Percentiles rank a stretch among this genome's conserved stretches.
phyloP scores from a whole-genome alignment of 768 basidiomycete genomes.

The Russula earlei region DNA sequence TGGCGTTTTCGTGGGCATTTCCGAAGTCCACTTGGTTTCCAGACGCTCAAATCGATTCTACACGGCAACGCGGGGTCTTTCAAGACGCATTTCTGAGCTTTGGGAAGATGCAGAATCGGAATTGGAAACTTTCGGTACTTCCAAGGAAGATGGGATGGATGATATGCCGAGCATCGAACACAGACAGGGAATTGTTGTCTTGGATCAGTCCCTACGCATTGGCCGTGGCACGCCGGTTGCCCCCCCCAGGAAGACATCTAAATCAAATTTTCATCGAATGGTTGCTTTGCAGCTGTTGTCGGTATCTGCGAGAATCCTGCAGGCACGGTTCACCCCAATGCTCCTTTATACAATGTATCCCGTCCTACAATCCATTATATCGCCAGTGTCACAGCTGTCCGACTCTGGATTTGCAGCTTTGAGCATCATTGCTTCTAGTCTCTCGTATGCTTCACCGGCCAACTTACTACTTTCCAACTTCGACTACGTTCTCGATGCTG shows the following conservation, averaged over 20 bases:
- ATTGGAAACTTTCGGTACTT: slow-evolving; percentile 22
- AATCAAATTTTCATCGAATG: slow-evolving; percentile 58
- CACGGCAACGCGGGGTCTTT: slow-evolving; percentile 54
- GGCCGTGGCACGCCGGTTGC: slow-evolving; percentile 28
- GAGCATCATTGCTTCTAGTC: slow-evolving; percentile 55
- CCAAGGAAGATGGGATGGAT: slow-evolving; percentile 16
- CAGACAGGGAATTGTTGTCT: slow-evolving; percentile 6
- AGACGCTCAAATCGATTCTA: slow-evolving; percentile 42
- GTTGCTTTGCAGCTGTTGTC: slow-evolving; percentile 70
- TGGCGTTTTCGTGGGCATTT: slow-evolving; percentile 34
- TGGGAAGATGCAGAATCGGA: slow-evolving; percentile 45
- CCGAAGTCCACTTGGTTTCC: slow-evolving; percentile 12
- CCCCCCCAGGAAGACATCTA: slow-evolving; percentile 27
- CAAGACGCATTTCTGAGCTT: slow-evolving; percentile 54
- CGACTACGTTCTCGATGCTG: slow-evolving; percentile 89
- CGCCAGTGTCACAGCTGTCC: slow-evolving; percentile 55
- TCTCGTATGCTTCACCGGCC: slow-evolving; percentile 81
- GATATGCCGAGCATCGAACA: slow-evolving; percentile 10
- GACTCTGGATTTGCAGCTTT: slow-evolving; percentile 71
- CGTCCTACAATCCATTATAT: slow-evolving; percentile 76
- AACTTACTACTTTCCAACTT: slow-evolving; percentile 91
- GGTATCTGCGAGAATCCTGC: slow-evolving; percentile 59
- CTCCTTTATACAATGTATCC: slow-evolving; percentile 80
- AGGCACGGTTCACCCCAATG: slow-evolving; percentile 58
- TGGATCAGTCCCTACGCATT: slow-evolving; percentile 31